These are phyloP conservation scores for Fremontodendron californicum DNA, from an alignment of 345 rosid genomes.

Conservation along the genomic window DNA sequence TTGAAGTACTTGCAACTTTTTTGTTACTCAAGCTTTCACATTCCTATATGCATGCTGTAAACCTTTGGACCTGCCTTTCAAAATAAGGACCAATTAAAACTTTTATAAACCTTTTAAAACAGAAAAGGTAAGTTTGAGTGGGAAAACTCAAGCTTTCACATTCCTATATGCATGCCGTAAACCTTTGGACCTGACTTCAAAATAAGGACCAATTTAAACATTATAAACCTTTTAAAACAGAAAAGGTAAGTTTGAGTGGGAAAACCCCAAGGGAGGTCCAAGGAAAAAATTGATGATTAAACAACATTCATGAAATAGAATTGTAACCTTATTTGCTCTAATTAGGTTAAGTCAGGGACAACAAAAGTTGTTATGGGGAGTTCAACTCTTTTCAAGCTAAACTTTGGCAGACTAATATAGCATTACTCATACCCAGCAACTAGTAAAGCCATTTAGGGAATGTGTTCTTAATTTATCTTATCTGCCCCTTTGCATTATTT, in stretches of 20 bases:
- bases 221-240: background rate
- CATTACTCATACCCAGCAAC: background rate
- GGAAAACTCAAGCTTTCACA: background rate
- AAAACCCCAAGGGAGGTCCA: background rate
- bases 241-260: background rate
- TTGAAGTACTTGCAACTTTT: background rate
- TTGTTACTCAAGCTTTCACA: background rate
- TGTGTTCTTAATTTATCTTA: background rate
- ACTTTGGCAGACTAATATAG: background rate
- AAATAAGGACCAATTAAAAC: background rate
- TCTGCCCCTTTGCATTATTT: background rate
- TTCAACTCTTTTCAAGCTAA: background rate
- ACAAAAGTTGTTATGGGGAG: background rate
- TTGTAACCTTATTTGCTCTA: background rate
- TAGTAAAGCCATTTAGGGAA: background rate
- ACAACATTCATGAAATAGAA: background rate
- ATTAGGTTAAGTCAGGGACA: background rate
- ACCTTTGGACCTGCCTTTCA: background rate
- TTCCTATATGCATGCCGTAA: background rate
- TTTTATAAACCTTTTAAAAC: background rate
- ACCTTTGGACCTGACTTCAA: background rate
- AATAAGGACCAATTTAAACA: background rate
- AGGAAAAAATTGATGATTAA: background rate
- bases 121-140: background rate
- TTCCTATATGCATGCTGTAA: background rate